A percentile compares a stretch with the other conserved stretches of the same genome.
Evolutionary conservation across 2,329 filamentous ascomycete genomes (phyloP).

Genomic region (Trichoderma breve): DNA sequence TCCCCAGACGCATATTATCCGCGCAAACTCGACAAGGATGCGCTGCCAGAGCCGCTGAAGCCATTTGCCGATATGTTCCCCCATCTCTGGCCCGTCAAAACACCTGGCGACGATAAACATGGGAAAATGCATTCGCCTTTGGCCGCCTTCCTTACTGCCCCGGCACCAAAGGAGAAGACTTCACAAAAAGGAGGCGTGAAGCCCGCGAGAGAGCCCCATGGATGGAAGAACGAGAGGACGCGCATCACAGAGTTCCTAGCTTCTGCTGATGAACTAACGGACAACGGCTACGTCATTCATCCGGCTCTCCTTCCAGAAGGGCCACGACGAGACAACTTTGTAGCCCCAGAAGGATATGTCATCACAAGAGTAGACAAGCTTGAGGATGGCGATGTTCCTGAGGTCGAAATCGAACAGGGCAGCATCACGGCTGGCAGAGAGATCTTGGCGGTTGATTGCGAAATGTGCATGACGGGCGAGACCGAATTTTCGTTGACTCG

Average conservation of each 20-base stretch:
- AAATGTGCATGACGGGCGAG: conserved; percentile 90
- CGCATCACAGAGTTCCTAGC: conserved; percentile 78
- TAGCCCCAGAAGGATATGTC: conserved; percentile 72
- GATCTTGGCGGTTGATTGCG: conserved; percentile 84
- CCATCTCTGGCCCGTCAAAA: conserved; percentile 84
- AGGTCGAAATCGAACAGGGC: conserved; percentile 71
- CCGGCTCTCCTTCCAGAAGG: conserved; percentile 66
- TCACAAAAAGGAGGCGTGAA: conserved; percentile 56
- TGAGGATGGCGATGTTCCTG: conserved; percentile 65
- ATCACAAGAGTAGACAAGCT: conserved; percentile 68
- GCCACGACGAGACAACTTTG: conserved; percentile 52
- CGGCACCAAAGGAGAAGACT: conserved; percentile 65
- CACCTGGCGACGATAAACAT: conserved; percentile 80
- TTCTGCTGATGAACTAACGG: conserved; percentile 68
- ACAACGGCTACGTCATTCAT: conserved; percentile 83
- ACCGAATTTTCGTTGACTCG: conserved; percentile 81
- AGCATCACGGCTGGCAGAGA: conserved; percentile 80
- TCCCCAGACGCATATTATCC: conserved; percentile 62
- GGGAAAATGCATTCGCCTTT: conserved; percentile 83
- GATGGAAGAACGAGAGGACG: conserved; percentile 73
- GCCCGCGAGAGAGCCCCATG: conserved; percentile 60
- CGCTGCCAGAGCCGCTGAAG: conserved; percentile 54
- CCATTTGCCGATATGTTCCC: conserved; percentile 79
- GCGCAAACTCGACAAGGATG: conserved; percentile 48
- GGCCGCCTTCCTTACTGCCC: conserved; percentile 75